phyloP scores from a whole-genome alignment of 148 eudicot species.

The Vaccinium vitisidaea region DNA sequence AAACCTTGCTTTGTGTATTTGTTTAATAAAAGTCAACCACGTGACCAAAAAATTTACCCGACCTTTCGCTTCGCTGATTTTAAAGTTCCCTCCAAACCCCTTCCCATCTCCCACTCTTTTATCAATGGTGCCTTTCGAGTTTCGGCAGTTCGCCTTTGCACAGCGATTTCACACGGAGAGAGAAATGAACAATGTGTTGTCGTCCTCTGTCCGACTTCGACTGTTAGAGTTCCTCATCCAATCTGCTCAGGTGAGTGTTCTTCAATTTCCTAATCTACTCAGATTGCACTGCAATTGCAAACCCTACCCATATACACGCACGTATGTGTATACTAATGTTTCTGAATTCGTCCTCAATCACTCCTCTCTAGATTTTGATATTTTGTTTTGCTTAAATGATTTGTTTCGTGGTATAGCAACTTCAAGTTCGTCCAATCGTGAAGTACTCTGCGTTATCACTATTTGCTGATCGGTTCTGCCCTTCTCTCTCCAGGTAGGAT shows the following conservation, averaged over 20 bases:
- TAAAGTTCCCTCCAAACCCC: not conserved
- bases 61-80: no score
- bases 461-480: constrained; percentile 64
- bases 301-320: not conserved
- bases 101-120: not conserved
- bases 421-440: constrained; percentile 51
- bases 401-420: constrained; percentile 22
- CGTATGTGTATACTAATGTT: not conserved
- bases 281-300: not conserved
- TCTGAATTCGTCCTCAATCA: not conserved
- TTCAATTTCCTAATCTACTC: not conserved
- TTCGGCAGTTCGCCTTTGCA: not conserved
- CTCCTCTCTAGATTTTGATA: not conserved
- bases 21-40: no score
- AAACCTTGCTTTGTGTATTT: no score
- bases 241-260: constrained; percentile 33
- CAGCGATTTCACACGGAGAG: not conserved
- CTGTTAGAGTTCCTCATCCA: constrained; percentile 51
- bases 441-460: constrained; percentile 82
- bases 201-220: constrained; percentile 31
- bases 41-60: no score
- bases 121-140: no score
- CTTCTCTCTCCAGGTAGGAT: constrained; percentile 40
- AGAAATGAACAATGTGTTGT: constrained; percentile 14
- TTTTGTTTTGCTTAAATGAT: not conserved